Evolutionary conservation across 148 eudicot genomes (phyloP).

Genomic region (Pharnaceum exiguum): DNA sequence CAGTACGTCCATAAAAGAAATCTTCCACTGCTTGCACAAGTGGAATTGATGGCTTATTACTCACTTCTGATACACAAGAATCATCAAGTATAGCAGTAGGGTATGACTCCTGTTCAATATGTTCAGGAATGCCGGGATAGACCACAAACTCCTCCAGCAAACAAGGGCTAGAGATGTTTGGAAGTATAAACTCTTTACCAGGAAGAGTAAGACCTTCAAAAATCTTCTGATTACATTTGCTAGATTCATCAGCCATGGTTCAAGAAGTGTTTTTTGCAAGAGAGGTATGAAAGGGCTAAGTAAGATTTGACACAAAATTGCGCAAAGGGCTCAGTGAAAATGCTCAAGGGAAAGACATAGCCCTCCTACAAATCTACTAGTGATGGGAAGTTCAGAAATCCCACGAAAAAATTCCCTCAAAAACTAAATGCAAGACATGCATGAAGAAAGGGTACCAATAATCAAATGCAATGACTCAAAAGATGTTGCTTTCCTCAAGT

Average conservation of each 20-base stretch:
- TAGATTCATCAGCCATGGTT: conserved; percentile 1
- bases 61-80: conserved; percentile 13
- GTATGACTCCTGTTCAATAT: conserved; percentile 11
- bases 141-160: conserved; percentile 15
- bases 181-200: conserved; percentile 21
- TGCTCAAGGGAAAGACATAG: neutral
- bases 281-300: neutral
- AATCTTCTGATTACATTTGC: neutral
- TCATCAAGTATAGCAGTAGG: conserved; percentile 14
- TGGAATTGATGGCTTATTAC: conserved; percentile 17
- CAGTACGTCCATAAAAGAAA: conserved; percentile 2
- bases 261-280: neutral
- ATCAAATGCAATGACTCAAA: conserved; percentile 5
- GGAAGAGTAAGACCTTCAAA: conserved; percentile 6
- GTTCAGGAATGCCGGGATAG: conserved; percentile 5
- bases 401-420: neutral
- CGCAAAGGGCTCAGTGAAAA: neutral
- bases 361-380: neutral
- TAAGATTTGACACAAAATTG: neutral
- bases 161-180: conserved; percentile 16
- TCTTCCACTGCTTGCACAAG: conserved; percentile 19
- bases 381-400: neutral
- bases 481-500: neutral
- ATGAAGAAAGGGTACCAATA: conserved; percentile 3
- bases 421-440: conserved; percentile 1